Conservation (phyloP, 306 rosid species). For the Cicer pinnatifidum region DNA sequence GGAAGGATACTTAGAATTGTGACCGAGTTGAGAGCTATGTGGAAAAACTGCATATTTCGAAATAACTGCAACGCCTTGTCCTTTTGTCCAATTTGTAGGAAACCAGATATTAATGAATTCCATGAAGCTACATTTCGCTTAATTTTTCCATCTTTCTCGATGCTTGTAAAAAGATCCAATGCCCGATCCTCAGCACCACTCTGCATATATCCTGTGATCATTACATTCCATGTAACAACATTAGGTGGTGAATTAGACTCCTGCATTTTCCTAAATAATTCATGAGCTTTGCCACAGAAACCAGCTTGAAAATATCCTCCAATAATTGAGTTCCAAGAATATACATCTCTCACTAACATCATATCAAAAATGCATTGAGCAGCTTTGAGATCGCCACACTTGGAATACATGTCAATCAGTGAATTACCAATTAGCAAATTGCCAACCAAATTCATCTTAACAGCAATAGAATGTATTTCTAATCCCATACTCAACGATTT, state of each 20-base stretch:
- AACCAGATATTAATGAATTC: slow-evolving; percentile 89
- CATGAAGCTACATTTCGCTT: slow-evolving; percentile 80
- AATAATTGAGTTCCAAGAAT: slow-evolving; percentile 92
- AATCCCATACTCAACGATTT: slow-evolving; percentile 65
- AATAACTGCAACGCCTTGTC: slow-evolving; percentile 76
- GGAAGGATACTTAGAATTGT: slow-evolving; percentile 80
- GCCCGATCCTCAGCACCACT: slow-evolving; percentile 85
- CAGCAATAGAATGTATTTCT: slow-evolving; percentile 75
- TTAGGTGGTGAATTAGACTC: slow-evolving; percentile 76
- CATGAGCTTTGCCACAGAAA: slow-evolving; percentile 87
- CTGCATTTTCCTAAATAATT: slow-evolving; percentile 77
- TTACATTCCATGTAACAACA: slow-evolving; percentile 78
- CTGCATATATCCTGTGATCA: slow-evolving; percentile 88
- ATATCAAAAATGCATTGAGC: slow-evolving; percentile 67
- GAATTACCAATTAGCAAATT: slow-evolving; percentile 71
- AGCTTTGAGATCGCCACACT: slow-evolving; percentile 81
- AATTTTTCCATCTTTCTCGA: slow-evolving; percentile 78
- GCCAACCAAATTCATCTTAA: slow-evolving; percentile 59
- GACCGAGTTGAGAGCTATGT: slow-evolving; percentile 66
- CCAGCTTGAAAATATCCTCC: slow-evolving; percentile 91
- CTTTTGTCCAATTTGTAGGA: slow-evolving; percentile 68
- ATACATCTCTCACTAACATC: slow-evolving; percentile 72
- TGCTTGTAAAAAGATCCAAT: slow-evolving; percentile 70
- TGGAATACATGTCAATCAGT: slow-evolving; percentile 79
- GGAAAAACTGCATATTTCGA: slow-evolving; percentile 74